A percentile compares a stretch with the other conserved stretches of the same genome.
These are phyloP conservation scores for Pleurotus platypus DNA, from an alignment of 768 basidiomycete species.

Conservation along the genomic window DNA sequence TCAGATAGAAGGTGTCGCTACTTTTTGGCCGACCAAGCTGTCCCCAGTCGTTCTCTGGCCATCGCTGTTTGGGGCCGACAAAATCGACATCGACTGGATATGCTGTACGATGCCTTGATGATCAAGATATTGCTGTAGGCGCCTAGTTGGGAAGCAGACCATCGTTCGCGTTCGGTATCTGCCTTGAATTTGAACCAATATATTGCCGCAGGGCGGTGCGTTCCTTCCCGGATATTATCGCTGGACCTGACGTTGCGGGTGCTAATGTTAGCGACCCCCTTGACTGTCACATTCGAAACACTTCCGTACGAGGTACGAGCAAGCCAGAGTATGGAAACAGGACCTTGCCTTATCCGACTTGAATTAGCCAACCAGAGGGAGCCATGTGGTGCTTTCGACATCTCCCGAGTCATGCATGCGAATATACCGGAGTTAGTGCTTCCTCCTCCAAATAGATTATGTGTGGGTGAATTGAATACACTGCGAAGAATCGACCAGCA, in stretches of 20 bases:
- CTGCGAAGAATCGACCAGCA: neutral
- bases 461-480: neutral
- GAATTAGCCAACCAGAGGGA: neutral
- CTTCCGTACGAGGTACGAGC: conserved; percentile 1
- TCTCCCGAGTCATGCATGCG: conserved; percentile 6
- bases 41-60: too few species aligned
- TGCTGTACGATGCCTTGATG: too few species aligned
- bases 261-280: conserved; percentile 4
- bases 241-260: neutral
- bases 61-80: too few species aligned
- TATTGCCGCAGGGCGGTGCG: neutral
- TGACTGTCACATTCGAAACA: conserved; percentile 1
- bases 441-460: conserved; percentile 4
- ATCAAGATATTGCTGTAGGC: too few species aligned
- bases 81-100: too few species aligned
- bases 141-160: too few species aligned
- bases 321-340: neutral
- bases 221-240: neutral
- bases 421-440: neutral
- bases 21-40: too few species aligned
- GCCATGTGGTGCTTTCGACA: conserved; percentile 2
- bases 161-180: neutral
- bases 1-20: too few species aligned
- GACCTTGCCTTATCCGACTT: neutral
- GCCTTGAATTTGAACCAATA: neutral